A percentile compares a stretch with the other conserved stretches of the same genome.
Evolutionary conservation across 2,329 filamentous ascomycete species (phyloP).

Genomic region (Fusarium bactridioides): DNA sequence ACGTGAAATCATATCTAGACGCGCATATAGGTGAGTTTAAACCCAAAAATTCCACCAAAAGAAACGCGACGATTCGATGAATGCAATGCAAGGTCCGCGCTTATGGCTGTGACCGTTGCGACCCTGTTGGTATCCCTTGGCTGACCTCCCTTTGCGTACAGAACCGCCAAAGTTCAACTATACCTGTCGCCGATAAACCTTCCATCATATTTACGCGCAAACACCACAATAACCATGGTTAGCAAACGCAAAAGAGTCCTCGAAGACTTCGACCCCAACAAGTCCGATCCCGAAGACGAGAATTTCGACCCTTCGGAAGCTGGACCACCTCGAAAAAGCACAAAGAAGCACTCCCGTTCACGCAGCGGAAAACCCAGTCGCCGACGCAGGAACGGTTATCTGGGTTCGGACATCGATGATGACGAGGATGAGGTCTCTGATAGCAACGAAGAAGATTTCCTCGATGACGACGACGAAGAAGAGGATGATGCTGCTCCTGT

Average conservation of each 20-base stretch:
- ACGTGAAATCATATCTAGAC: constrained; percentile 37
- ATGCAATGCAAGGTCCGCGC: not conserved
- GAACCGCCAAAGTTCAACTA: constrained; percentile 22
- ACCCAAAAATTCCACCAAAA: not conserved
- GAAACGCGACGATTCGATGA: not conserved
- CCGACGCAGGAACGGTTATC: constrained; percentile 56
- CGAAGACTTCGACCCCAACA: constrained; percentile 70
- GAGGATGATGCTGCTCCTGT: constrained; percentile 53
- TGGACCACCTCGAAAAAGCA: constrained; percentile 50
- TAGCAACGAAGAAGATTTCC: constrained; percentile 59
- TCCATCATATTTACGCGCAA: not conserved
- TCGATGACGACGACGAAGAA: constrained; percentile 56
- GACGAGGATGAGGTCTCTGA: constrained; percentile 66
- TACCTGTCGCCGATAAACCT: constrained; percentile 8
- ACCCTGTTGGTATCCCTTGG: constrained; percentile 14
- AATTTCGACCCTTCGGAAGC: constrained; percentile 67
- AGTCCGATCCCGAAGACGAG: constrained; percentile 71
- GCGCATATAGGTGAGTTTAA: constrained; percentile 34
- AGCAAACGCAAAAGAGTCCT: constrained; percentile 66
- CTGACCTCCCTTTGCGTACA: constrained; percentile 27
- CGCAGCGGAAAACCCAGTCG: constrained; percentile 45
- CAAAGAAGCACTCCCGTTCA: constrained; percentile 54
- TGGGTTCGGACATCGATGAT: constrained; percentile 67
- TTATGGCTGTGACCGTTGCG: not conserved
- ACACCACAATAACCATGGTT: constrained; percentile 38